Base-by-base conservation (phyloP, 495 filamentous ascomycete genomes). In the Ascobolus immersus region DNA sequence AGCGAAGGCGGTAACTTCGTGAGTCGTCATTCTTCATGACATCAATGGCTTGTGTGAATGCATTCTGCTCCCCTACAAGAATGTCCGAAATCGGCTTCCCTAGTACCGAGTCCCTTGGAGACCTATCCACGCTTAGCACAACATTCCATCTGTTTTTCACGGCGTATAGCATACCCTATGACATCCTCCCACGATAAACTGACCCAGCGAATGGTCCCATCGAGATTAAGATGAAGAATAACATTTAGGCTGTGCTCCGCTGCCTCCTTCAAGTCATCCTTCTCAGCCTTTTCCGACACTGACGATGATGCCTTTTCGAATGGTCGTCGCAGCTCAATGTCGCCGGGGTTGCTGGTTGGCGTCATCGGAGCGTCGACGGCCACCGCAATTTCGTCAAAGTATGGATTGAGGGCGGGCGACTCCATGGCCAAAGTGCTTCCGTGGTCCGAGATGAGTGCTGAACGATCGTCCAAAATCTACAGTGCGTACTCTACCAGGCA, bases 101-200 rank as follows among this genome's bases (percentile, higher is more conserved):
- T 33, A 74, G 59, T 32, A 93, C 71, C 9, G 72, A 64, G 11
- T 74, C 67, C 12, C 69, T 66, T 26, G 62, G 44, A 4, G 77
- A 80, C 31, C 47, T 50, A 32, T n/a, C 35, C 18, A 33, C 18
- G 5, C 7, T 6, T 7, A 30, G 17, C n/a, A 11, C 28, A 7
- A 30, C 7, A 13, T 34, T 22, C 20, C 11, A 34, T 15, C n/a
- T 20, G 23, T 14, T 9, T 31, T 6, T 7, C 9, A 10, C 14
- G 23, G 19, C 21, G 40, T 41, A 37, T 41, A 48, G 42, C 45
- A 38, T 39, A 50, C 47, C 86, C 86, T 29, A 94, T 71, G 28
- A 96, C 76, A 45, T 91, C 79, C 36, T 67, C 67, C 86, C 86
- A 96, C n/a, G 82, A 90, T 6, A 80, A 76, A 53, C 84, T 94